Evolutionary conservation across 345 rosid genomes (phyloP).

Genomic region (Eucalyptus globulus): DNA sequence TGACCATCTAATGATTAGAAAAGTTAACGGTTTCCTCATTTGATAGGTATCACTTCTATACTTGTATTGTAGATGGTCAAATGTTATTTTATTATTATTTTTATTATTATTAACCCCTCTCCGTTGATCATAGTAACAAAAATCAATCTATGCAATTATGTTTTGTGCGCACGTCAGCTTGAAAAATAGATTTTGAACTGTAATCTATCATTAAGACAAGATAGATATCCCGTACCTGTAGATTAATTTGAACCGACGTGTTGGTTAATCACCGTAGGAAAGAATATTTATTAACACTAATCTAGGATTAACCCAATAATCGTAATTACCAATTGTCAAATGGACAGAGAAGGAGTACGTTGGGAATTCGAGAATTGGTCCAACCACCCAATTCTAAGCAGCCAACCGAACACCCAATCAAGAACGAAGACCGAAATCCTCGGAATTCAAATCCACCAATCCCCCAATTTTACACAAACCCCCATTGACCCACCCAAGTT

Average conservation of each 20-base stretch:
- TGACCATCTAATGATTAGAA: not conserved
- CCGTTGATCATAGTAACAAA: not conserved
- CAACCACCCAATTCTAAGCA: not conserved
- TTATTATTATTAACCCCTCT: not conserved
- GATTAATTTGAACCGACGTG: not conserved
- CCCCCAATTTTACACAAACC: not conserved
- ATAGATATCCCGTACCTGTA: not conserved
- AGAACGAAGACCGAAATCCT: not conserved
- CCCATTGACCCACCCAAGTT: not conserved
- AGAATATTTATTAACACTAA: not conserved
- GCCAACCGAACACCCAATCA: not conserved
- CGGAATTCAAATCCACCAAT: not conserved
- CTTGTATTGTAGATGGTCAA: not conserved
- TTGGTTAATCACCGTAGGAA: not conserved
- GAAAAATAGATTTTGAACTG: not conserved
- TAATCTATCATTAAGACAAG: not conserved
- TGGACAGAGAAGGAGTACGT: not conserved
- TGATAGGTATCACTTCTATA: not conserved
- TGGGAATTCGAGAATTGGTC: not conserved
- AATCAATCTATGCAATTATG: not conserved
- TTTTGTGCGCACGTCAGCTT: not conserved
- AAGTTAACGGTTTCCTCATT: not conserved
- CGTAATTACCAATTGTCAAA: not conserved
- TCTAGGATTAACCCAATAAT: not conserved
- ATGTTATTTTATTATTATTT: too few relatives aligned